Percentiles rank a stretch among this genome's conserved stretches.
Evolutionary conservation across 768 basidiomycete species (phyloP).

Genomic region (Hirschioporus abietinus): DNA sequence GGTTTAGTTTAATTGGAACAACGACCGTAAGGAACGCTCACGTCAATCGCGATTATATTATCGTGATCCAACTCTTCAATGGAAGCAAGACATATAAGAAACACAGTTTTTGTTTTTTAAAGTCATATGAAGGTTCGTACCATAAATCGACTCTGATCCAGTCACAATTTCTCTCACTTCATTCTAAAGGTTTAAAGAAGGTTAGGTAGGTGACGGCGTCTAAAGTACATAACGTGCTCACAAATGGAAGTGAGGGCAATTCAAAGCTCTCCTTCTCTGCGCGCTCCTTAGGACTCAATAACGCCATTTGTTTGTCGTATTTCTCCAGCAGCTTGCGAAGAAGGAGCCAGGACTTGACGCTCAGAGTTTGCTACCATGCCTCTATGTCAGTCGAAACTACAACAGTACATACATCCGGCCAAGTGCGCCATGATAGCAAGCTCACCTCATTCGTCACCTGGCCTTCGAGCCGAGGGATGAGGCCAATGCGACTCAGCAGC

Average conservation of each 20-base stretch:
- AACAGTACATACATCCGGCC: too few species aligned
- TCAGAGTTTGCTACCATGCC: constrained; percentile 68
- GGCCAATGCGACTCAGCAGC: constrained; percentile 72
- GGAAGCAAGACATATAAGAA: constrained; percentile 6
- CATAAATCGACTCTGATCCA: constrained; percentile 74
- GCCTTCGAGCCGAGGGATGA: constrained; percentile 80
- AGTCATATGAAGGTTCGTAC: constrained; percentile 30
- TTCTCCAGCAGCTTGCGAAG: constrained; percentile 67
- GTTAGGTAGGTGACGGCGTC: constrained; percentile 1
- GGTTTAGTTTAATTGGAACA: constrained; percentile 3
- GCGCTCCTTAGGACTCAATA: too few species aligned
- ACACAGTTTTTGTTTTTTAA: background rate
- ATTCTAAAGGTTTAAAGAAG: constrained; percentile 37
- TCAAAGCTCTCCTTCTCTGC: constrained; percentile 36
- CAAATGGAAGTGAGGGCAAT: constrained; percentile 61
- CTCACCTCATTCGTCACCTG: constrained; percentile 85
- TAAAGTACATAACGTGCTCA: constrained; percentile 26
- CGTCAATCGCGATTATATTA: constrained; percentile 78
- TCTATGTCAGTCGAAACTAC: too few species aligned
- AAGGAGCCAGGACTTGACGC: constrained; percentile 75
- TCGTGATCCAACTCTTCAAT: constrained; percentile 53
- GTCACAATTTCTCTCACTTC: constrained; percentile 80
- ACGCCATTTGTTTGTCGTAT: constrained; percentile 36
- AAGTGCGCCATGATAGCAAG: constrained; percentile 10
- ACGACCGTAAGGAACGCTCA: constrained; percentile 26